Evolutionary conservation across 2,329 filamentous ascomycete species (phyloP).

Genomic region (Penicillium sp.): DNA sequence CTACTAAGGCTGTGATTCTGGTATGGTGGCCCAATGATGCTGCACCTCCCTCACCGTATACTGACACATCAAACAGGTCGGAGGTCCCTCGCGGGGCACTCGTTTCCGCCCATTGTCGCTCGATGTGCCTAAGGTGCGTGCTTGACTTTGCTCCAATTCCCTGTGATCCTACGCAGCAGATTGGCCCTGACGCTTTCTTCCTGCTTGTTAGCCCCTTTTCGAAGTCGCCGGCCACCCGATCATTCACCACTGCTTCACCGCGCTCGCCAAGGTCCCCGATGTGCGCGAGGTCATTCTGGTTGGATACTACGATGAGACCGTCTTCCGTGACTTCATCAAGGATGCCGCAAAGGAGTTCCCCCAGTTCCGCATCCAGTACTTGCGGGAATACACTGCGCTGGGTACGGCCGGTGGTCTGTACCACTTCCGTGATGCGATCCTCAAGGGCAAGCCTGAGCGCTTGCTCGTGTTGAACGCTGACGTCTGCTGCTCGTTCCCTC

Average conservation of each 20-base stretch:
- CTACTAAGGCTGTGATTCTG: conserved; percentile 93
- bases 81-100: conserved; percentile 91
- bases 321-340: conserved; percentile 98
- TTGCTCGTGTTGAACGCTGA: conserved; percentile 98
- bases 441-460: conserved; percentile 90
- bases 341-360: conserved; percentile 82
- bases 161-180: conserved; percentile 8
- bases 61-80: conserved; percentile 64
- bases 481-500: conserved; percentile 97
- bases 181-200: conserved; percentile 10
- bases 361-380: conserved; percentile 86
- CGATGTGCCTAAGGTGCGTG: conserved; percentile 84
- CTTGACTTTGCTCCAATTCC: conserved; percentile 13
- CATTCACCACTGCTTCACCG: conserved; percentile 94
- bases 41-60: conserved; percentile 1
- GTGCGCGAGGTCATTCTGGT: conserved; percentile 97
- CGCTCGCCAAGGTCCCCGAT: conserved; percentile 84
- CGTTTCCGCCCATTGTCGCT: conserved; percentile 92
- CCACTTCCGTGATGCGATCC: conserved; percentile 98
- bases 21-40: conserved; percentile 52
- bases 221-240: conserved; percentile 98
- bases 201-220: conserved; percentile 74
- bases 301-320: conserved; percentile 96
- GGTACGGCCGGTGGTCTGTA: conserved; percentile 96
- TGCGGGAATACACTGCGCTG: conserved; percentile 94